Conservation (phyloP, 805 yeast genomes). For the Priceomyces medius region DNA sequence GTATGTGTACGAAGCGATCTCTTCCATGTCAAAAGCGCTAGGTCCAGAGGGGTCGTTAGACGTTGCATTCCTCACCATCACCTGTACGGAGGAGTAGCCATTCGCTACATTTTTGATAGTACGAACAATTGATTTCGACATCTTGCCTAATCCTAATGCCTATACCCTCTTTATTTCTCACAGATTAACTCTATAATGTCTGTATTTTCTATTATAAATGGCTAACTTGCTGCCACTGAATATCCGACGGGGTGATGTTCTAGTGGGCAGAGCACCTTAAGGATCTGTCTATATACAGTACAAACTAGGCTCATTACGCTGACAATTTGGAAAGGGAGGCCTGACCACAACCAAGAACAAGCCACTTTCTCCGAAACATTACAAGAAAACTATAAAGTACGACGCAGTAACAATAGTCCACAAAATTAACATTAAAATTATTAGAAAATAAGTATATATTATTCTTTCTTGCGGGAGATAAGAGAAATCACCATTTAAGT, state of each 20-base stretch:
- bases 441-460: too few species aligned
- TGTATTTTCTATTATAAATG: not conserved
- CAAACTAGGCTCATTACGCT: too few species aligned
- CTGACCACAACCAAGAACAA: too few species aligned
- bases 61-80: constrained; percentile 88
- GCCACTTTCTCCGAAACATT: too few species aligned
- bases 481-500: too few species aligned
- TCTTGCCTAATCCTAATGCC: constrained; percentile 20
- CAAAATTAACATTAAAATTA: too few species aligned
- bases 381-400: too few species aligned
- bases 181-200: not conserved
- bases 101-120: constrained; percentile 84
- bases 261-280: not conserved
- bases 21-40: constrained; percentile 77
- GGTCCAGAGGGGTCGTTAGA: constrained; percentile 87
- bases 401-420: too few species aligned
- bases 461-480: too few species aligned
- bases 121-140: constrained; percentile 80
- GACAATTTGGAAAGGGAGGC: too few species aligned
- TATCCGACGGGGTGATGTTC: constrained; percentile 1
- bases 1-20: constrained; percentile 71
- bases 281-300: not conserved
- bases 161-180: not conserved
- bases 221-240: not conserved
- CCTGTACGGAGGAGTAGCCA: constrained; percentile 85